Evolutionary conservation across 352 stramenopile species (phyloP), one percentile per base, ranked within the genome.

Genomic region (Globisporangium perplexum): DNA sequence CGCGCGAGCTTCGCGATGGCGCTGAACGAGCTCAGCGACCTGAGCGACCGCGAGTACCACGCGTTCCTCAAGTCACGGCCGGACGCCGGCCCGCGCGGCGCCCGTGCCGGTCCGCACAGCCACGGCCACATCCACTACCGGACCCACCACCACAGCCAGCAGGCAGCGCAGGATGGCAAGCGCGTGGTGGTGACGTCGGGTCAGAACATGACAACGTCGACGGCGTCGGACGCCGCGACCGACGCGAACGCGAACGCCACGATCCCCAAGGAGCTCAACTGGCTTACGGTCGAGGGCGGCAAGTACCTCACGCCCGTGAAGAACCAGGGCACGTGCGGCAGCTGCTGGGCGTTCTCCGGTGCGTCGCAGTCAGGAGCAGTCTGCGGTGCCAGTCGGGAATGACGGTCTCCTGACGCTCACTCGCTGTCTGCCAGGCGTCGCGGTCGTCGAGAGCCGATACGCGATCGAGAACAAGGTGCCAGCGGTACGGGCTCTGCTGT

Each of bases 261-360:
- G 28, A 69, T 83, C 14, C 77, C 77, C 10, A 65, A 53, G n/a
- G 68, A 60, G 39, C 38, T 88, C 47, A 80, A 89, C 56, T 95
- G 86, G 86, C 73, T 74, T 17, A 80, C 74, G 7, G 69, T 86
- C 33, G 71, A 86, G 6, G 54, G 62, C 49, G 84, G 84, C 36
- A 91, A 90, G 62, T 95, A 88, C 59, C 50, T 91, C 77, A 96
- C 86, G 31, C 78, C 90, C 7, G 80, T 98, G 36, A 97, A 97
- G 72, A 96, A 97, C 59, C 91, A 98, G 56, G 89, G 88, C 26
- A 92, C 83, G 30, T 98, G 92, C 53, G 92, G 92, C 10, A 95
- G 86, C 52, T 97, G 92, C 66, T 98, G 92, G 92, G 92, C 92
- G 8, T 98, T 98, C 59, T 82, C 80, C n/a, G 71, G 71, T 55